Evolutionary conservation across 2,329 filamentous ascomycete species (phyloP).

Genomic region (Pyrenophora seminiperda): DNA sequence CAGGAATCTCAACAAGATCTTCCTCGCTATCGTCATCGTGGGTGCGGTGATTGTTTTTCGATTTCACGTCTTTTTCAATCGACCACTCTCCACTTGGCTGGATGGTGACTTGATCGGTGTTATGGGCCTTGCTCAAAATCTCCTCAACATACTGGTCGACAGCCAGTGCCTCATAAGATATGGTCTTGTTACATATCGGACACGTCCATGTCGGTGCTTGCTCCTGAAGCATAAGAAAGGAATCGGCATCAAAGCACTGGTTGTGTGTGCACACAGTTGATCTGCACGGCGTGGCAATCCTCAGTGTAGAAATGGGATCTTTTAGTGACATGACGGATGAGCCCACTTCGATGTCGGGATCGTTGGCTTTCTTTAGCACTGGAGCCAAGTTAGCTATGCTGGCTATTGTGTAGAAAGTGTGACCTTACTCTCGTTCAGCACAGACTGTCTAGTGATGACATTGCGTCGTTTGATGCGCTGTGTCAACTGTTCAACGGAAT

Average conservation of each 20-base stretch:
- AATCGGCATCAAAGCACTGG: slow-evolving; percentile 92
- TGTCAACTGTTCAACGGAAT: slow-evolving; percentile 74
- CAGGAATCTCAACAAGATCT: slow-evolving; percentile 53
- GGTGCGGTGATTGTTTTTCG: slow-evolving; percentile 45
- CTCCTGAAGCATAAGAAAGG: slow-evolving; percentile 91
- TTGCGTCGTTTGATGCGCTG: slow-evolving; percentile 67
- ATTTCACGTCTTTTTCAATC: slow-evolving; percentile 48
- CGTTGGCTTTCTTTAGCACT: slow-evolving; percentile 82
- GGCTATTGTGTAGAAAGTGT: background rate
- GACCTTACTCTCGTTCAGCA: slow-evolving; percentile 76
- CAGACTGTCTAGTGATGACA: slow-evolving; percentile 78
- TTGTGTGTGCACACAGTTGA: slow-evolving; percentile 82
- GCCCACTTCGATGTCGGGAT: slow-evolving; percentile 86
- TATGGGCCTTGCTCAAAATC: slow-evolving; percentile 76
- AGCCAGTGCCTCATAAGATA: slow-evolving; percentile 79
- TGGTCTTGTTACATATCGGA: slow-evolving; percentile 85
- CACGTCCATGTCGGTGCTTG: slow-evolving; percentile 98
- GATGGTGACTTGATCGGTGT: slow-evolving; percentile 83
- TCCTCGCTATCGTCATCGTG: slow-evolving; percentile 51
- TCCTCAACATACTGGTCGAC: slow-evolving; percentile 93
- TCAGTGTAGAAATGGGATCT: slow-evolving; percentile 85
- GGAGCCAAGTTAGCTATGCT: slow-evolving; percentile 10
- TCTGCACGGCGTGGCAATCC: slow-evolving; percentile 79
- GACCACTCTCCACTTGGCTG: slow-evolving; percentile 86
- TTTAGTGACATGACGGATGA: slow-evolving; percentile 89